These are phyloP conservation scores for Galerina sulciceps DNA, from an alignment of 768 basidiomycete species.

Conservation along the genomic window DNA sequence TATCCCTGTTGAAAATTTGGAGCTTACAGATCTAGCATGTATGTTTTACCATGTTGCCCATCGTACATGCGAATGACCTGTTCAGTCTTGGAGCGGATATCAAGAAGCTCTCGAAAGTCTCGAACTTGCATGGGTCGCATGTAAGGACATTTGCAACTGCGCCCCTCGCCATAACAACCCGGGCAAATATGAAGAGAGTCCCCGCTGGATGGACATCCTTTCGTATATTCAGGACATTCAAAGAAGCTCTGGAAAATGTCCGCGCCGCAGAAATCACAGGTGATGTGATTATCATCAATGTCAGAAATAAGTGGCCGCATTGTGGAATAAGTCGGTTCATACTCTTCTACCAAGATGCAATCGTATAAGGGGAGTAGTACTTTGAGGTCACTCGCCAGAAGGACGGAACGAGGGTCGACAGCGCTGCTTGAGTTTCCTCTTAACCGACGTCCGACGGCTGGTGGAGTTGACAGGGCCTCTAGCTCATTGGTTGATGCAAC, in stretches of 20 bases:
- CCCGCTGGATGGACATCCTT: constrained; percentile 32
- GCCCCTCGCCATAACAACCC: constrained; percentile 77
- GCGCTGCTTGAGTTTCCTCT: not conserved
- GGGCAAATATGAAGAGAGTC: constrained; percentile 62
- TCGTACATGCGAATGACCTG: constrained; percentile 11
- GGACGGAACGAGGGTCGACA: not conserved
- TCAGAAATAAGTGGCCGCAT: constrained; percentile 5
- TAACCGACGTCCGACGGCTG: not conserved
- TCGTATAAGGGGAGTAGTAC: constrained; percentile 51
- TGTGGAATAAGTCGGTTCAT: constrained; percentile 14
- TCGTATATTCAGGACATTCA: constrained; percentile 60
- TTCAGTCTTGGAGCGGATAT: constrained; percentile 11
- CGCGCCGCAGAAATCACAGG: constrained; percentile 80
- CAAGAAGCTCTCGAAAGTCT: constrained; percentile 49
- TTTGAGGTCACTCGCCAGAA: constrained; percentile 29
- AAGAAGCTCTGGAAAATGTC: constrained; percentile 87
- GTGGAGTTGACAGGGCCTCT: not conserved
- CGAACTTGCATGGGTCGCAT: constrained; percentile 70
- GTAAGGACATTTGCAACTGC: constrained; percentile 63
- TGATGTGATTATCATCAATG: constrained; percentile 34
- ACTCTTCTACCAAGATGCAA: constrained; percentile 56
- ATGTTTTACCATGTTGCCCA: not conserved
- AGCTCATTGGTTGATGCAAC: constrained; percentile 35
- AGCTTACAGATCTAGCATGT: constrained; percentile 14
- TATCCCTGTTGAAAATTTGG: not conserved